Base-by-base conservation (phyloP, 352 stramenopile species). In the Peronospora belbahrii region DNA sequence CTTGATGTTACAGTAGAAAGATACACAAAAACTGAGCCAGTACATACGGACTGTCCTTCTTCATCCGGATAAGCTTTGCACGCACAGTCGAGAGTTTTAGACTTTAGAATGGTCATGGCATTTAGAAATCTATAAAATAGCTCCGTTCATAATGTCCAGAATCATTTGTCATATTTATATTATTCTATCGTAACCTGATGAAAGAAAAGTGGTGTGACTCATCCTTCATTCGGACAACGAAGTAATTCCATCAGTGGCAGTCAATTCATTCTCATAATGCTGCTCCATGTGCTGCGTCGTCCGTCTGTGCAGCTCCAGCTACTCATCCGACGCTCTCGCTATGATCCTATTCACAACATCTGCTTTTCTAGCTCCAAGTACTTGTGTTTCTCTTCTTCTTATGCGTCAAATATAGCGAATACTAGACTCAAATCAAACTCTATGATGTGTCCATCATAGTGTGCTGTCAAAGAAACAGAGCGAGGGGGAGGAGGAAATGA, bases 341-440 rank as follows among this genome's bases (percentile, higher is more conserved):
- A 19, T 2, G 28, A 54, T 6, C 46, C 36, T 3, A 41, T 11
- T 23, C 42, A 51, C 28, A 2, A 24, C 13, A 23, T 59, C 13
- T 60, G 58, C 34, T 59, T 58, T 37, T 69, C 80, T 44, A 75
- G 63, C 53, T 67, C 68, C 19, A 52, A 52, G 67, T 80, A 67
- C 43, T 32, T 59, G 0, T 13, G 18, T 40, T 19, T 31, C 6
- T 23, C 6, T 42, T 17, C 9, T 25, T 15, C 9, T 31, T 1
- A 18, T 18, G 4, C n/a, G 19, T n/a, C 3, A 7, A 25, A 24
- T 4, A n/a, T 13, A 25, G 18, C 15, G 2, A 22, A 39, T n/a
- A 19, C 7, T 39, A 14, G 14, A 24, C 33, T 39, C 13, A 10
- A 17, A 18, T 40, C 40, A 4, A 27, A 14, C 9, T 32, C 6